Base-by-base conservation (phyloP, 805 yeast species). In the Candida xyloterini region DNA sequence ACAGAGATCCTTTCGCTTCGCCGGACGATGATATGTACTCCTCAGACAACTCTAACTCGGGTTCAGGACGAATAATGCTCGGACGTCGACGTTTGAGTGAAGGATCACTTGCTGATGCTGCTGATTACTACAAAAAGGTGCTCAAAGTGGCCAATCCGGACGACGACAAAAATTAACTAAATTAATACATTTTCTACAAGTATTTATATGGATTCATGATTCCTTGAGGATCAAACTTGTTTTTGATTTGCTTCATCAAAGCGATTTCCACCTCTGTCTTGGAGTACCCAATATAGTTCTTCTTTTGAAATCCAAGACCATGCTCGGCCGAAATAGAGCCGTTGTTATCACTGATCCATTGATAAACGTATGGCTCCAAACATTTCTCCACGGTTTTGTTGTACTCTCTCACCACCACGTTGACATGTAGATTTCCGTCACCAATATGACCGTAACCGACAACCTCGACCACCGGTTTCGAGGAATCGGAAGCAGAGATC, bases 391-490 rank as follows among this genome's bases (percentile, higher is more conserved):
- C 85, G 20, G 73, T 76, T 60, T 85, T 82, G 47, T 73, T 73
- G 65, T 93, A 93, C 55, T 79, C 75, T 62, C 96, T 78, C 13
- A 89, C 95, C 30, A 95, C 83, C 36, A 93, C 95, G 59, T 93
- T 93, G 58, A 93, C 76, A 63, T 93, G 99, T 55, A 93, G 70
- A 65, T 93, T 93, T 38, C 99, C 98, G 60, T 93, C 99, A 41
- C 99, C 99, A 55, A 93, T 76, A 58, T 93, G 99, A n/a, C 99
- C 99, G 56, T 91, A 93, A 0, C 99, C 99, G 50, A 91, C 81
- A 9, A 95, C 95, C 45, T 79, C 83, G 38, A 87, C 81, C 2
- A 86, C 97, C 2, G 97, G 96, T 37, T 58, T 56, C 60, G 73
- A 74, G 3, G 73, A 70, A 29, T 76, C 83, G 24, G 79, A 77